These are phyloP conservation scores for Kalmanozyma brasiliensis DNA, from an alignment of 1,284 basidiomycete genomes.

Conservation along the genomic window DNA sequence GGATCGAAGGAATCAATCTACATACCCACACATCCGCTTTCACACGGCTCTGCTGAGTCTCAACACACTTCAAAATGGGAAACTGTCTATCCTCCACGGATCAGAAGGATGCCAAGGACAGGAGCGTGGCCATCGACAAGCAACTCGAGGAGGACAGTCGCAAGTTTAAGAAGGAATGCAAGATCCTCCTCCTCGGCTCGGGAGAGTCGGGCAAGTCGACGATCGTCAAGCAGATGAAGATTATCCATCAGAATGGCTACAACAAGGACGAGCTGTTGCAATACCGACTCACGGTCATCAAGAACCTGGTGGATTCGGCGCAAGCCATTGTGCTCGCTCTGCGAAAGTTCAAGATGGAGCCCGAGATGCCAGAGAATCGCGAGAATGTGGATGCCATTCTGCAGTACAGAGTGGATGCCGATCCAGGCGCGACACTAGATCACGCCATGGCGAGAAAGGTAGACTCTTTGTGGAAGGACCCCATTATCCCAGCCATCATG, in stretches of 20 bases:
- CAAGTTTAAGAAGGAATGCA: slow-evolving; percentile 87
- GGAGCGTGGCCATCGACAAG: slow-evolving; percentile 71
- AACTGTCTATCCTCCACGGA: slow-evolving; percentile 59
- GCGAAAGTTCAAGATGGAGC: slow-evolving; percentile 87
- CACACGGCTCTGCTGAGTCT: not conserved
- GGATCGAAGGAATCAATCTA: too few relatives aligned
- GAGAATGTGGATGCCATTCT: slow-evolving; percentile 73
- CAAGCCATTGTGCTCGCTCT: slow-evolving; percentile 89
- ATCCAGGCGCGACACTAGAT: slow-evolving; percentile 67
- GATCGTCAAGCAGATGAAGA: slow-evolving; percentile 99
- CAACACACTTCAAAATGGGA: slow-evolving; percentile 44
- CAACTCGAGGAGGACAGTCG: slow-evolving; percentile 73
- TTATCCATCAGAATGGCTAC: slow-evolving; percentile 95
- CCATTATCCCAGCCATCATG: slow-evolving; percentile 85
- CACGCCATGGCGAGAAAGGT: slow-evolving; percentile 76
- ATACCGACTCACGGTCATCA: slow-evolving; percentile 78
- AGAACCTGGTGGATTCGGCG: slow-evolving; percentile 73
- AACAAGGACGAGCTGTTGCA: slow-evolving; percentile 80
- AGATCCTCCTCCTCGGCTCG: slow-evolving; percentile 87
- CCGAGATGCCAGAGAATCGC: slow-evolving; percentile 77
- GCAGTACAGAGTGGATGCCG: slow-evolving; percentile 62
- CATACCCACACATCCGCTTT: too few relatives aligned
- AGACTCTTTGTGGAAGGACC: slow-evolving; percentile 87
- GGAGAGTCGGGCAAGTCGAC: slow-evolving; percentile 93
- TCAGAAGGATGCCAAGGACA: slow-evolving; percentile 59